These are phyloP conservation scores for Termitomyces eurrhizus DNA, from an alignment of 768 basidiomycete species.

Conservation along the genomic window DNA sequence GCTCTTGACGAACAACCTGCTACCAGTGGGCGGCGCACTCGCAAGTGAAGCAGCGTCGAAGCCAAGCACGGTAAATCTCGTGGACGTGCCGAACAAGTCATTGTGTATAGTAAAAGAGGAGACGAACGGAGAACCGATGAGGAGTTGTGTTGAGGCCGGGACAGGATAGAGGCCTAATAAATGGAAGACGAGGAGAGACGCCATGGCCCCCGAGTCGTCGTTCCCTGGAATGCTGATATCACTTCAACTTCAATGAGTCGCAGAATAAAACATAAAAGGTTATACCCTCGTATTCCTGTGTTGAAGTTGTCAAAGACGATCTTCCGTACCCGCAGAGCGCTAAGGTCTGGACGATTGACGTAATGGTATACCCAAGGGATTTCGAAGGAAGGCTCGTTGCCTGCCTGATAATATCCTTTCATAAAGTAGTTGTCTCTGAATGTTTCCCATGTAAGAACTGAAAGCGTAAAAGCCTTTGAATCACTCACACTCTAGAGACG, in stretches of 20 bases:
- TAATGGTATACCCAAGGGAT: slow-evolving; percentile 50
- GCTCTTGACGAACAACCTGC: slow-evolving; percentile 39
- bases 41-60: slow-evolving; percentile 36
- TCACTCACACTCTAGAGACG: slow-evolving; percentile 35
- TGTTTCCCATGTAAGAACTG: not conserved
- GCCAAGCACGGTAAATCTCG: slow-evolving; percentile 35
- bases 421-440: slow-evolving; percentile 42
- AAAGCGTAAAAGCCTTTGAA: not conserved
- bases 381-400: slow-evolving; percentile 47
- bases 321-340: slow-evolving; percentile 39
- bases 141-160: slow-evolving; percentile 39
- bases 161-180: slow-evolving; percentile 50
- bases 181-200: slow-evolving; percentile 45
- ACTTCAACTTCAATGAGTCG: not conserved
- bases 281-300: slow-evolving; percentile 41
- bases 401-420: slow-evolving; percentile 36
- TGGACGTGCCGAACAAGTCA: slow-evolving; percentile 32
- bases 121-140: slow-evolving; percentile 45
- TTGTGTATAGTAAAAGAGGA: slow-evolving; percentile 42
- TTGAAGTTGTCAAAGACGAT: slow-evolving; percentile 42
- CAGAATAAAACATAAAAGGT: slow-evolving; percentile 5
- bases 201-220: slow-evolving; percentile 53
- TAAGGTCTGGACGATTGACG: slow-evolving; percentile 45
- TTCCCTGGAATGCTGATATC: slow-evolving; percentile 43
- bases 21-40: slow-evolving; percentile 34